phyloP scores from a whole-genome alignment of 495 filamentous ascomycete species.

The Podospora australis region DNA sequence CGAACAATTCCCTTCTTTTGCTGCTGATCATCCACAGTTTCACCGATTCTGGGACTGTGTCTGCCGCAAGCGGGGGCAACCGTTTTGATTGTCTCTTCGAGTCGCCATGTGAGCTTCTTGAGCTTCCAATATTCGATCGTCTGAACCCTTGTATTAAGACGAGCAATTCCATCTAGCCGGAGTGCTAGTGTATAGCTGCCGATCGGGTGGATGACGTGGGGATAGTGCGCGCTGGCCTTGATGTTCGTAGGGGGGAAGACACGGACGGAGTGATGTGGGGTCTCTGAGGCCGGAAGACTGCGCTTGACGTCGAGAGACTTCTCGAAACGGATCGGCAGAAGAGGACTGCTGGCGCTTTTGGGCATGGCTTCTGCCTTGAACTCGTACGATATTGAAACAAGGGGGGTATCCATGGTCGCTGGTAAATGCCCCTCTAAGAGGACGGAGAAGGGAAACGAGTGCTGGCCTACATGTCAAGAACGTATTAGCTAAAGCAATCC shows the following conservation, averaged over 20 bases:
- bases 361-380: conserved; percentile 72
- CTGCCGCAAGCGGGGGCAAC: conserved; percentile 76
- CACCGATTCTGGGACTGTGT: conserved; percentile 61
- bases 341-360: conserved; percentile 30
- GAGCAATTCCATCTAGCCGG: conserved; percentile 71
- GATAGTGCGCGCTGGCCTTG: conserved; percentile 70
- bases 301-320: conserved; percentile 66
- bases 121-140: conserved; percentile 71
- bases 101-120: conserved; percentile 83
- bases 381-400: conserved; percentile 72
- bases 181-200: conserved; percentile 74
- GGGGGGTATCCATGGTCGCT: conserved; percentile 64
- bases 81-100: conserved; percentile 77
- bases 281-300: conserved; percentile 51
- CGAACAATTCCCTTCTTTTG: conserved; percentile 71
- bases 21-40: conserved; percentile 35
- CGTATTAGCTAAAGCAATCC: too few relatives aligned
- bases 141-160: conserved; percentile 47
- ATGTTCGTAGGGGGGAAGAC: conserved; percentile 96
- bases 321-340: conserved; percentile 48
- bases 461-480: conserved; percentile 38
- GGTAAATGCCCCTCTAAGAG: conserved; percentile 82
- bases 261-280: conserved; percentile 74
- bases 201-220: conserved; percentile 79
- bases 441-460: conserved; percentile 88